Conservation (phyloP, 106 monocot genomes). For the Alisma plantagoaquatica region DNA sequence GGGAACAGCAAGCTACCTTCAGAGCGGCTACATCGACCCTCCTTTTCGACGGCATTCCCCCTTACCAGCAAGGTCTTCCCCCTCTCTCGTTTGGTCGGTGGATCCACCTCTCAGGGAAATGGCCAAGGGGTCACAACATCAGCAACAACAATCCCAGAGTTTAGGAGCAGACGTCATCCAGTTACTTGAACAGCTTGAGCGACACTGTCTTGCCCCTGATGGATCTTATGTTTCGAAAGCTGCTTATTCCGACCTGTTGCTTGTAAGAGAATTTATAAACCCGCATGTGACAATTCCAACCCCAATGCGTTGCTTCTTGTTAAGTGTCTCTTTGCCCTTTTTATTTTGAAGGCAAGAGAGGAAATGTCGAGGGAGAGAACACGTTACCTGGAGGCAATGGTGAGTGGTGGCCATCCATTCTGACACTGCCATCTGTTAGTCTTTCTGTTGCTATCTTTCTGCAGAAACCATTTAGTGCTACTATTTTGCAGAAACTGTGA, state of each 20-base stretch:
- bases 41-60: too few species aligned
- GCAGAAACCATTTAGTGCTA: too few species aligned
- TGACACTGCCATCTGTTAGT: too few species aligned
- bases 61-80: not conserved
- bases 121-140: conserved; percentile 35
- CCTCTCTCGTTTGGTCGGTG: not conserved
- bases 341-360: conserved; percentile 63
- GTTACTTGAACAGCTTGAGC: conserved; percentile 84
- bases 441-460: too few species aligned
- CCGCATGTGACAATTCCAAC: not conserved
- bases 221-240: conserved; percentile 77
- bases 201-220: conserved; percentile 84
- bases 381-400: conserved; percentile 84
- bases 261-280: conserved; percentile 23
- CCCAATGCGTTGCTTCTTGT: conserved; percentile 2
- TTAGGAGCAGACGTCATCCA: conserved; percentile 58
- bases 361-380: conserved; percentile 77
- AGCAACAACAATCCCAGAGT: conserved; percentile 23
- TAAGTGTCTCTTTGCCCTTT: not conserved
- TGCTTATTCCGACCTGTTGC: conserved; percentile 68
- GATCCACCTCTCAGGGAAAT: too few species aligned
- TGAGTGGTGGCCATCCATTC: too few species aligned
- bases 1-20: too few species aligned
- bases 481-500: too few species aligned
- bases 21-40: too few species aligned